A percentile compares a stretch with the other conserved stretches of the same genome.
These are phyloP conservation scores for Coniochaeta sp. DNA, from an alignment of 2,329 filamentous ascomycete species.

Conservation along the genomic window DNA sequence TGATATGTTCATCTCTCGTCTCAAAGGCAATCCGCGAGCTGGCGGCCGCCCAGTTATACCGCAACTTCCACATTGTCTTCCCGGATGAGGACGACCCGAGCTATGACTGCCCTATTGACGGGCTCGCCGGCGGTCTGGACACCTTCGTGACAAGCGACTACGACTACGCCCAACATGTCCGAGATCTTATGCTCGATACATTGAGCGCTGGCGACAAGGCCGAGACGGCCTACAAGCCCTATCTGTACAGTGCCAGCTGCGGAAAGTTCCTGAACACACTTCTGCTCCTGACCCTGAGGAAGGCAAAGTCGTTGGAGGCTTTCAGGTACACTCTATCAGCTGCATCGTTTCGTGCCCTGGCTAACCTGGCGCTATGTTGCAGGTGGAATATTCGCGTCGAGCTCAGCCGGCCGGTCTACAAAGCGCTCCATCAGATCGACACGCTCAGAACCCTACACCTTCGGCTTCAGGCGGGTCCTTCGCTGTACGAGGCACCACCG, in stretches of 20 bases:
- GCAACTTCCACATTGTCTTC: slow-evolving; percentile 53
- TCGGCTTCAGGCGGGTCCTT: slow-evolving; percentile 50
- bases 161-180: slow-evolving; percentile 53
- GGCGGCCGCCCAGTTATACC: slow-evolving; percentile 52
- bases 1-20: slow-evolving; percentile 52
- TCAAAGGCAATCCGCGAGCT: slow-evolving; percentile 51
- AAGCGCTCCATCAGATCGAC: slow-evolving; percentile 45
- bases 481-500: slow-evolving; percentile 44
- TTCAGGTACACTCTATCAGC: slow-evolving; percentile 42
- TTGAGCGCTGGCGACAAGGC: slow-evolving; percentile 43
- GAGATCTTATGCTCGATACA: slow-evolving; percentile 49
- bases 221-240: slow-evolving; percentile 46
- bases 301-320: slow-evolving; percentile 45
- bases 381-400: slow-evolving; percentile 62
- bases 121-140: slow-evolving; percentile 50
- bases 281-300: slow-evolving; percentile 48
- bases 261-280: slow-evolving; percentile 60
- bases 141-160: slow-evolving; percentile 58
- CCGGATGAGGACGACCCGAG: slow-evolving; percentile 48
- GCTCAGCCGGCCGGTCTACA: slow-evolving; percentile 51
- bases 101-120: slow-evolving; percentile 48
- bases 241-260: slow-evolving; percentile 47
- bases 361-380: slow-evolving; percentile 4
- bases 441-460: slow-evolving; percentile 48
- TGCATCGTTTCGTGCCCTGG: neutral